Base-by-base conservation (phyloP, 352 stramenopile species). In the Thalassiosira ordinaria region DNA sequence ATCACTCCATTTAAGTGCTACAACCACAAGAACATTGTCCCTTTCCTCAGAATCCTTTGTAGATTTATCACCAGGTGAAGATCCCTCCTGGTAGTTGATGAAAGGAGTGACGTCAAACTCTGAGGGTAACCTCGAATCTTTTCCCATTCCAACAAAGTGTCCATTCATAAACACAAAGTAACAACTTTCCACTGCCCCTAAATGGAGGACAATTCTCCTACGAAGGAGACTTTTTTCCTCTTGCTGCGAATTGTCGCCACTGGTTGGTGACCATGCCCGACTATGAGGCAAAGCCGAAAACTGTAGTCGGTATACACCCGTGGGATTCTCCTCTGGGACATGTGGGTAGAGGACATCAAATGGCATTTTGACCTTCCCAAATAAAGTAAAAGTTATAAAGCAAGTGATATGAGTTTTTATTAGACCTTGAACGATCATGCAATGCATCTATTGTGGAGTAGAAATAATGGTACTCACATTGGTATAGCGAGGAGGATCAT, bases 1-100 rank as follows among this genome's bases (percentile, higher is more conserved):
- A 86, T 96, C 93, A 39, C 83, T 95, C 91, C 91, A 97, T 37
- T 94, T 89, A 20, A 88, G 62, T 35, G 95, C 91, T 56, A 94
- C 79, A 0, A 96, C 77, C 39, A 86, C 72, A 11, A 96, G 57
- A 9, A 79, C 47, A 73, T 93, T 92, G 4, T 73, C 47, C 14
- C 41, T 53, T 22, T 5, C 22, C 0, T 16, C 44, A 14, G 7
- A 9, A 26, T 1, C 65, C 46, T 5, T 14, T n/a, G 14, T 52
- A 13, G 49, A n/a, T n/a, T n/a, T n/a, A n/a, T n/a, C 26, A 24
- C 22, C 39, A 47, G 2, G 4, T 20, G 0, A 29, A n/a, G 18
- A 27, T 16, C n/a, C 65, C 52, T 20, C 29, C 7, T 63, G 5
- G 27, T 60, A 68, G 1, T 69, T 44, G 2, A 92, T 41, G 29